phyloP scores from a whole-genome alignment of 106 monocot genomes.

The Dioscorea zingiberensis region DNA sequence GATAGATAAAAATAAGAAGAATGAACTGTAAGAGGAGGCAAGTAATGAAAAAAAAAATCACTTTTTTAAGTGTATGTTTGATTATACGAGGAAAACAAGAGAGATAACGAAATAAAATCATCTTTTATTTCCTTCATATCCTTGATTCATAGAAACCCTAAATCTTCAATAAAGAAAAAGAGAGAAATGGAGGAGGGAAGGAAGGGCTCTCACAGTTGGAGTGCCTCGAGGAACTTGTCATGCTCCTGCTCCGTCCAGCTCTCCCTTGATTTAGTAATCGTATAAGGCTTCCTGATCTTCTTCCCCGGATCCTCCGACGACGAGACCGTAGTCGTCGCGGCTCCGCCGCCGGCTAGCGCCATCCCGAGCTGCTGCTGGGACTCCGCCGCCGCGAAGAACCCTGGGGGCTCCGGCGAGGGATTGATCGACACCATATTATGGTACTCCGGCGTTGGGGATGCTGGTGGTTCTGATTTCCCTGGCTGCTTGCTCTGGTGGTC shows the following conservation, averaged over 20 bases:
- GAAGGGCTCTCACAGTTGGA: slow-evolving; percentile 43
- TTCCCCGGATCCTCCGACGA: slow-evolving; percentile 30
- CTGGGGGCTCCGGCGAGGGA: not conserved
- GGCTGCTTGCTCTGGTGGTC: no score
- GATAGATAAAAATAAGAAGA: no score
- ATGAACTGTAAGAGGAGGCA: no score
- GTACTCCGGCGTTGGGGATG: not conserved
- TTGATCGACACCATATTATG: slow-evolving; percentile 1
- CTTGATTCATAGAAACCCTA: no score
- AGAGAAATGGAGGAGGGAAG: not conserved
- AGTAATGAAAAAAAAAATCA: no score
- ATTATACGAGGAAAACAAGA: no score
- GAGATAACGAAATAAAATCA: no score
- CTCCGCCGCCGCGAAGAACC: not conserved
- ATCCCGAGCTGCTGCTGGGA: not conserved
- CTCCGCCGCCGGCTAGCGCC: not conserved
- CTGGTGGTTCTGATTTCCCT: no score
- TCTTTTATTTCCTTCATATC: no score
- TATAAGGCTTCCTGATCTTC: slow-evolving; percentile 85
- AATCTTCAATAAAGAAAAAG: no score
- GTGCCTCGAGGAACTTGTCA: slow-evolving; percentile 67
- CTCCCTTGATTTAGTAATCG: slow-evolving; percentile 80
- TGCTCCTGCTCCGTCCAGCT: slow-evolving; percentile 84
- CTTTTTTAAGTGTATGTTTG: no score
- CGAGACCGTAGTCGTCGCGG: not conserved